Percentiles rank a stretch among this genome's conserved stretches.
Evolutionary conservation across 176 grass and related monocot species (phyloP).

Genomic region (Eremochloa ophiuroides): DNA sequence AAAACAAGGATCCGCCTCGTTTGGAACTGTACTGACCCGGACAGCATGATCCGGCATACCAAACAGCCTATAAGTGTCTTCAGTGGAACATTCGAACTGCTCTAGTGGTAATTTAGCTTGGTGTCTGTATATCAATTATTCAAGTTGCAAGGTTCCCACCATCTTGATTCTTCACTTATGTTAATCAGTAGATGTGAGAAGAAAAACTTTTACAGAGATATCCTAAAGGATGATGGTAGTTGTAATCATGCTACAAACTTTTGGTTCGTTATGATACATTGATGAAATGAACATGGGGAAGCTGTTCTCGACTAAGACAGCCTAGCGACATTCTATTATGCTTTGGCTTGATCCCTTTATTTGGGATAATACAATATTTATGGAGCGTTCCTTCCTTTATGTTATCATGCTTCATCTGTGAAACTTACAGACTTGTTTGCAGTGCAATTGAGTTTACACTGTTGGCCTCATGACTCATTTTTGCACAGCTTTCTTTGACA

Average conservation of each 20-base stretch:
- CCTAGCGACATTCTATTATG: not conserved
- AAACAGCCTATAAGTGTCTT: not conserved
- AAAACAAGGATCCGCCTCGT: not conserved
- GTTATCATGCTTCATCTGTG: not conserved
- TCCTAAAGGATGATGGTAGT: not conserved
- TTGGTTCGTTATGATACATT: not conserved
- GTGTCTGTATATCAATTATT: not conserved
- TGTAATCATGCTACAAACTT: slow-evolving; percentile 1
- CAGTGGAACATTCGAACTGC: not conserved
- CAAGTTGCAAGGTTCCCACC: not conserved
- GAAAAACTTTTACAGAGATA: not conserved
- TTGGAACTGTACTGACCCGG: not conserved
- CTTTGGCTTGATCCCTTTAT: not conserved
- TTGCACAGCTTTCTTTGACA: slow-evolving; percentile 5
- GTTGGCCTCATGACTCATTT: not conserved
- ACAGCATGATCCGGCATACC: not conserved
- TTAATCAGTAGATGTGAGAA: not conserved
- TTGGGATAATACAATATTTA: not conserved
- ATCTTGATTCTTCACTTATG: not conserved
- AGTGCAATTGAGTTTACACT: not conserved
- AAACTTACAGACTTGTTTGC: not conserved
- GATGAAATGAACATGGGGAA: not conserved
- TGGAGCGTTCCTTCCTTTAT: not conserved
- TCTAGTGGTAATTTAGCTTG: not conserved
- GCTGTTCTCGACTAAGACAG: not conserved